Conservation (phyloP, 257 asterid genomes). For the Solanum ossicruentum region DNA sequence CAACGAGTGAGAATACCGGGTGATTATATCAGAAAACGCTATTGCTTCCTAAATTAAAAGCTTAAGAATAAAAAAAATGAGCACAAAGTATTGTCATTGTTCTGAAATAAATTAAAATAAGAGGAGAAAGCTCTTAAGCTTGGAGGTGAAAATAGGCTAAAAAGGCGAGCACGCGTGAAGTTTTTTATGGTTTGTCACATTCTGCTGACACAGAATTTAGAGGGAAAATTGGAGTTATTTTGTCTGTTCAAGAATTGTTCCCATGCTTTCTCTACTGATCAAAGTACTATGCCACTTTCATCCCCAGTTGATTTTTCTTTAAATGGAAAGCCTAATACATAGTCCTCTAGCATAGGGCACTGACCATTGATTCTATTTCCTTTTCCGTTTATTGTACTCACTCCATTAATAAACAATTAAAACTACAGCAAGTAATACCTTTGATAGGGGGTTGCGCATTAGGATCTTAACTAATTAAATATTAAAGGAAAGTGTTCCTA, state of each 20-base stretch:
- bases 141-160: background rate
- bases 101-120: background rate
- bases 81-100: background rate
- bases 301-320: background rate
- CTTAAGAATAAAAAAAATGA: background rate
- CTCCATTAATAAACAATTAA: background rate
- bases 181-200: slow-evolving; percentile 58
- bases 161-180: slow-evolving; percentile 59
- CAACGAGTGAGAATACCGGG: rapidly evolving
- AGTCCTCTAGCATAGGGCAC: background rate
- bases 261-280: background rate
- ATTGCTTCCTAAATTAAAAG: background rate
- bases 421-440: background rate
- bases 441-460: background rate
- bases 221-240: slow-evolving; percentile 31
- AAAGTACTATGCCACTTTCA: background rate
- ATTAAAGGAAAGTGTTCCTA: background rate
- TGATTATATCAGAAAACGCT: background rate
- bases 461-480: background rate
- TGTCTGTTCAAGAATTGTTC: slow-evolving; percentile 8
- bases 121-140: background rate
- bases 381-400: background rate
- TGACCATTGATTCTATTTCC: background rate
- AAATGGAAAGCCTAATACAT: slow-evolving; percentile 5
- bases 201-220: slow-evolving; percentile 19